A percentile compares a stretch with the other conserved stretches of the same genome.
phyloP scores from a whole-genome alignment of 179 eudicot species.

The Silene coronaria region DNA sequence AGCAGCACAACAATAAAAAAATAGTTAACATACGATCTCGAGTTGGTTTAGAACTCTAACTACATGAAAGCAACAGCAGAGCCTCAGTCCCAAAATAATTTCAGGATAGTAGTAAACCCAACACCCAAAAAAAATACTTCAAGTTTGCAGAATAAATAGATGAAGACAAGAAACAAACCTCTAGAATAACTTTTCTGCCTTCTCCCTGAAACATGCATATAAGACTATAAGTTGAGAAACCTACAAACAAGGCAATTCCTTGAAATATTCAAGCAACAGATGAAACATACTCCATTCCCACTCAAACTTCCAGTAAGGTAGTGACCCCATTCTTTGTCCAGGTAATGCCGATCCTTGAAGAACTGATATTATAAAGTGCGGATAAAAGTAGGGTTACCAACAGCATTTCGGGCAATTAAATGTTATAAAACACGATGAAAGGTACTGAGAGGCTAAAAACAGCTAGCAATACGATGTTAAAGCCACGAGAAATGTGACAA shows the following conservation, averaged over 20 bases:
- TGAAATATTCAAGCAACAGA: not conserved
- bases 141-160: not conserved
- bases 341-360: slow-evolving; percentile 93
- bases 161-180: slow-evolving; percentile 36
- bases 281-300: not conserved
- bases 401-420: not conserved
- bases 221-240: not conserved
- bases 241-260: not conserved
- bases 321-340: slow-evolving; percentile 96
- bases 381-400: slow-evolving; percentile 1
- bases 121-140: not conserved
- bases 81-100: too few species aligned
- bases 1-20: too few species aligned
- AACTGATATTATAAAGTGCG: slow-evolving; percentile 44
- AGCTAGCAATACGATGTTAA: not conserved
- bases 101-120: not conserved
- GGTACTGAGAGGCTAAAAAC: not conserved
- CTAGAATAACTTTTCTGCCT: slow-evolving; percentile 59
- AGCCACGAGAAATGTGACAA: not conserved
- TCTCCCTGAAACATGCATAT: slow-evolving; percentile 47
- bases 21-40: not conserved
- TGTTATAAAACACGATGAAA: not conserved
- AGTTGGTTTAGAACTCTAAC: not conserved
- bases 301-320: slow-evolving; percentile 65
- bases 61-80: too few species aligned